Evolutionary conservation across 169 alveolate species (phyloP).

Genomic region (Cryptosporidium baileyi): DNA sequence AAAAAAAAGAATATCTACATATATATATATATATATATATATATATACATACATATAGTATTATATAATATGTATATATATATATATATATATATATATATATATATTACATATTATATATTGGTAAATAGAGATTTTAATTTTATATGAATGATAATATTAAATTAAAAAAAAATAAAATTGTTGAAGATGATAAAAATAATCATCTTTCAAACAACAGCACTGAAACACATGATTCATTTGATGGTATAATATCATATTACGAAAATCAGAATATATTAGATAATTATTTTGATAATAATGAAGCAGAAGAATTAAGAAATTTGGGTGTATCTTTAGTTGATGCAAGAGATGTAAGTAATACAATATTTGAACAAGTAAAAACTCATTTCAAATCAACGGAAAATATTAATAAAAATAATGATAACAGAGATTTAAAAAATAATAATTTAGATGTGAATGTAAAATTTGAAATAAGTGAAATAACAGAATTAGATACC

Average conservation of each 20-base stretch:
- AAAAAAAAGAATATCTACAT: too few species aligned
- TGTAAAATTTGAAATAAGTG: not conserved
- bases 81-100: too few species aligned
- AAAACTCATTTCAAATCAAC: not conserved
- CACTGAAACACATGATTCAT: not conserved
- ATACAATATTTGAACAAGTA: slow-evolving; percentile 56
- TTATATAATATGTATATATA: too few species aligned
- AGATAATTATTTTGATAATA: slow-evolving; percentile 15
- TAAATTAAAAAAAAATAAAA: not conserved
- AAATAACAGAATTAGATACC: not conserved
- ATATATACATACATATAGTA: too few species aligned
- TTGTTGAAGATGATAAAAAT: not conserved
- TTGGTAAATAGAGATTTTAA: not conserved
- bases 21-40: too few species aligned
- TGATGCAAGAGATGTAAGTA: slow-evolving; percentile 51
- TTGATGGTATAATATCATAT: slow-evolving; percentile 6
- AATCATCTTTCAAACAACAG: not conserved
- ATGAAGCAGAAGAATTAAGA: slow-evolving; percentile 33
- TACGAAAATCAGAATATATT: slow-evolving; percentile 44
- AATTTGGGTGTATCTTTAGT: slow-evolving; percentile 63
- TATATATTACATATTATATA: not conserved
- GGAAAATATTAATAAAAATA: not conserved
- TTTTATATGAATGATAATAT: not conserved
- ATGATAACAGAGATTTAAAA: not conserved
- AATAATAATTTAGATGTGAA: not conserved